A percentile compares a stretch with the other conserved stretches of the same genome.
Evolutionary conservation across 2,329 filamentous ascomycete genomes (phyloP).

Genomic region (Tolypocladium tundrense): DNA sequence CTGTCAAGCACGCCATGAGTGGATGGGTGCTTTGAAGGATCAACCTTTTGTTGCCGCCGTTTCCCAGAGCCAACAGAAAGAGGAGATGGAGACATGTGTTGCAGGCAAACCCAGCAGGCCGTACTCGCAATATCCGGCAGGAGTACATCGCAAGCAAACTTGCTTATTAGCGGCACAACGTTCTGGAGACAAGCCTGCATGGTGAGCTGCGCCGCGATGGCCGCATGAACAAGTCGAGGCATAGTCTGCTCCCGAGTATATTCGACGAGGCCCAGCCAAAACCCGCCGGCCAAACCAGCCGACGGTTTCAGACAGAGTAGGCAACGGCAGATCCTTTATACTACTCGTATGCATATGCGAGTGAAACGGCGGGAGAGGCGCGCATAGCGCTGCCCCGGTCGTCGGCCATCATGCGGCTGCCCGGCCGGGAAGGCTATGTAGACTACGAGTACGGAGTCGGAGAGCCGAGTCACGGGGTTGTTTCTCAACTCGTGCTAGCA

Average conservation of each 20-base stretch:
- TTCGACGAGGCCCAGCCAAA: not conserved
- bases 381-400: not conserved
- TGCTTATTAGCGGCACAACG: not conserved
- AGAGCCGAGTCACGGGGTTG: not conserved
- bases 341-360: not conserved
- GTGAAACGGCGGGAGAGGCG: not conserved
- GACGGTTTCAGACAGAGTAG: not conserved
- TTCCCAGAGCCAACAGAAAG: not conserved
- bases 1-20: not conserved
- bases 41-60: not conserved
- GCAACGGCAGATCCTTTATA: not conserved
- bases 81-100: not conserved
- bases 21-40: not conserved
- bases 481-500: not conserved
- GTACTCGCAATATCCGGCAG: too few relatives aligned
- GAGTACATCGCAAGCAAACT: not conserved
- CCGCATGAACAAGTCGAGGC: not conserved
- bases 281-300: not conserved
- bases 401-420: not conserved
- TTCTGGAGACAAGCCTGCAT: not conserved
- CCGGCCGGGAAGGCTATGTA: not conserved
- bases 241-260: not conserved
- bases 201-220: not conserved
- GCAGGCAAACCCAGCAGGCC: too few relatives aligned
- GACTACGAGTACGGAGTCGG: not conserved